Evolutionary conservation across 176 grass and related monocot genomes (phyloP), one percentile per base, ranked within the genome.

Genomic region (Triticum monococcum): DNA sequence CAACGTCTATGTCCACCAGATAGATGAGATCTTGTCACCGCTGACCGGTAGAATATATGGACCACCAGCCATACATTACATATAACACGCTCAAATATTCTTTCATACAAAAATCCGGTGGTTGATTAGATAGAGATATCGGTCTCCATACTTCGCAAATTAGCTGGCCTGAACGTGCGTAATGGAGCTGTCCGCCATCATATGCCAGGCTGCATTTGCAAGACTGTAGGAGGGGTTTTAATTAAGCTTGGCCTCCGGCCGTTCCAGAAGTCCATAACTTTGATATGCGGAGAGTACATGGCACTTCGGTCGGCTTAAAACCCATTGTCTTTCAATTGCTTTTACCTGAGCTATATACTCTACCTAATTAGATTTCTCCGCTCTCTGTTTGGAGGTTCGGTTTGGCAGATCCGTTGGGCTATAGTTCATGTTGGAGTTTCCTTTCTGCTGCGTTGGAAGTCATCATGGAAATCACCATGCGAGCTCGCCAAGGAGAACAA

Each of bases 41-140:
- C 71, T 26, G 16, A 81, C 1, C 46, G 1, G 11, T 83, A 72
- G 80, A 26, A 59, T 20, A 59, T 37, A 79, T 9, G 32, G 54
- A 24, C 54, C 52, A 23, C 32, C 52, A 37, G 37, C 68, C 68
- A 7, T 37, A 38, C 67, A 37, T 37, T 59, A 13, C 18, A 38
- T 71, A 38, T 40, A 22, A n/a, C 37, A 14, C 36, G 43, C 23
- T 80, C 36, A 16, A 11, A 8, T 5, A 38, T 31, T 23, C 41
- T 20, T 16, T 72, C 12, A 18, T 13, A 9, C 60, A 2, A 56
- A 65, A 43, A 20, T 32, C 12, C 14, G 37, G 68, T 46, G 41
- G 82, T 75, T 68, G 56, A 75, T 80, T 50, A 33, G 45, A 89
- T 67, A 30, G 14, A 52, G 50, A 88, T 33, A 63, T 32, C 14